Conservation (phyloP, 176 grass and related monocot species). For the Carex myosuroides region DNA sequence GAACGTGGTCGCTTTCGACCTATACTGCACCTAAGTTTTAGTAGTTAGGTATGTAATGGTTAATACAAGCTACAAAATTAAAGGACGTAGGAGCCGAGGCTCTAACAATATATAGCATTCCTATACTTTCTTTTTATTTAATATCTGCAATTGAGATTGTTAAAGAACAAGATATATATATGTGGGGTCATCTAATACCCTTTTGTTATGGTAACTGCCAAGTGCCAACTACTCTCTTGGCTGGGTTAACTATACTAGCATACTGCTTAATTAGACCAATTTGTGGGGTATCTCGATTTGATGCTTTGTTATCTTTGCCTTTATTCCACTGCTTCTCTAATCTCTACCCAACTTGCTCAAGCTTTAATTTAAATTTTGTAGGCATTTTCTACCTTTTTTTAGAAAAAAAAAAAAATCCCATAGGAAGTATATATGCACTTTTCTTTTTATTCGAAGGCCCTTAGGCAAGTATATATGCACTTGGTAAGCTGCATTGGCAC, state of each 20-base stretch:
- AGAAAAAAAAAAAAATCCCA: too few relatives aligned
- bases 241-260: not conserved
- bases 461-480: too few relatives aligned
- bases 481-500: too few relatives aligned
- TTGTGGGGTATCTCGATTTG: not conserved
- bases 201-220: constrained; percentile 7
- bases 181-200: not conserved
- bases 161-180: not conserved
- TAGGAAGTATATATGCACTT: too few relatives aligned
- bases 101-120: not conserved
- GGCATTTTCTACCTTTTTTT: not conserved
- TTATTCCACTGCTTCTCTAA: constrained; percentile 2
- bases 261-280: not conserved
- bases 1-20: not conserved
- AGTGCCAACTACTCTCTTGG: not conserved
- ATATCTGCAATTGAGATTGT: not conserved
- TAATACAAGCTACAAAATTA: not conserved
- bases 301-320: not conserved
- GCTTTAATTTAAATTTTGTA: not conserved
- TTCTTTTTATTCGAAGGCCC: too few relatives aligned
- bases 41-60: not conserved
- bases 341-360: not conserved
- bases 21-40: not conserved
- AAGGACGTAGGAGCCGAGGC: not conserved
- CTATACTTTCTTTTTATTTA: not conserved